Conservation (phyloP, 257 asterid genomes). For the Gentiana straminea region DNA sequence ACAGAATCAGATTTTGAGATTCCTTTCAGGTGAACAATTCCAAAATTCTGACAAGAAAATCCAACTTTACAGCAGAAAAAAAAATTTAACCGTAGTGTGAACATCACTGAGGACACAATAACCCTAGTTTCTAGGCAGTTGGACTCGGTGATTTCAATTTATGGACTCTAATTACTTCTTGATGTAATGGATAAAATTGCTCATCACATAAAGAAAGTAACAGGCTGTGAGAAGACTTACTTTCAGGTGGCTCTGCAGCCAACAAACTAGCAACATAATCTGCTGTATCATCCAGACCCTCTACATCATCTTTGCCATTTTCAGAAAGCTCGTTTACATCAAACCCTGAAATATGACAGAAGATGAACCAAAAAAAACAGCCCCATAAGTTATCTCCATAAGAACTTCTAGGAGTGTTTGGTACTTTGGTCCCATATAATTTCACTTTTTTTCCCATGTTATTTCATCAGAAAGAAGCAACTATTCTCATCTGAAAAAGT, state of each 20-base stretch:
- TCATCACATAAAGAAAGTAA: not conserved
- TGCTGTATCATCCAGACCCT: conserved; percentile 86
- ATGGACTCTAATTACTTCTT: not conserved
- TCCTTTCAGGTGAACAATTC: no score
- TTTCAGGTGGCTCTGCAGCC: conserved; percentile 68
- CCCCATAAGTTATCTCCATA: no score
- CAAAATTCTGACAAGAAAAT: no score
- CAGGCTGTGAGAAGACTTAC: conserved; percentile 35
- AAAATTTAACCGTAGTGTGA: no score
- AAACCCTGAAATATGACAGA: conserved; percentile 49
- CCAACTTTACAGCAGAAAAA: no score
- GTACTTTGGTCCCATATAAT: no score
- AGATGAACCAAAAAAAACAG: conserved; percentile 1
- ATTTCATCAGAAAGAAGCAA: no score
- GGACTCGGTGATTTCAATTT: not conserved
- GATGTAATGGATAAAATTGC: not conserved
- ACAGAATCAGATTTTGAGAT: no score
- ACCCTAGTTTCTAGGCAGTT: not conserved
- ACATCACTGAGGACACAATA: no score
- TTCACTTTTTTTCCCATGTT: no score
- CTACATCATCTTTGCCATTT: conserved; percentile 54
- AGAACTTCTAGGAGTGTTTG: no score
- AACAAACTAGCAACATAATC: conserved; percentile 80
- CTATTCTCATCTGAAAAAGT: no score
- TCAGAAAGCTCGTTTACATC: conserved; percentile 84